Evolutionary conservation across 1,284 basidiomycete genomes (phyloP), one percentile per base, ranked within the genome.

Genomic region (Jaminaea rosea): DNA sequence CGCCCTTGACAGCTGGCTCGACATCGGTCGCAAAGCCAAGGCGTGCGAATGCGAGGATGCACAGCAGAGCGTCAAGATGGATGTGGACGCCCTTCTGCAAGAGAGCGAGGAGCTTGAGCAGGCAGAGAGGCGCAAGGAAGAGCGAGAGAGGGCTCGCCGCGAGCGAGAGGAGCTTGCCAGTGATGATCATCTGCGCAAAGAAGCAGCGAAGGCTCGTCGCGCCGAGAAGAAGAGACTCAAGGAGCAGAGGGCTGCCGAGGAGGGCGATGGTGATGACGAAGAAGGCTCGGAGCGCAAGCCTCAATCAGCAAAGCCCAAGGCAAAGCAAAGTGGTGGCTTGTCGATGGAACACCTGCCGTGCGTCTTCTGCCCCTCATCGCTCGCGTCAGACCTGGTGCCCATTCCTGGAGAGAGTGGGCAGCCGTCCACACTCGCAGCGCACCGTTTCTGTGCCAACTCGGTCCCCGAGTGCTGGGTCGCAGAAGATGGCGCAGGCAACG

Each of bases 1-100:
- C 75, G 94, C 94, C 0, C 79, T 97, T 24, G 88, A 96, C 19
- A 87, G 85, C 54, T 98, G 93, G 93, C 76, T 97, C 8, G 88
- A 93, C 47, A 77, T 93, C 21, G 93, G 91, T 23, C 65, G 66
- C 49, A 58, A 58, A 39, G 69, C 71, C 41, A 63, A 62, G 51
- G 70, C 63, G 34, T 73, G 71, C 55, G 62, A 69, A 31, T 73
- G 71, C 46, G 56, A 58, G 23, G 47, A 53, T 26, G 65, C 65
- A 19, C 62, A 67, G 42, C 63, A 72, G 49, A 70, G 65, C 51
- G 71, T 73, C 10, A 62, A 55, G 46, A 67, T 73, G 59, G 69
- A 73, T 53, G 59, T 70, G 8, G 66, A 69, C 32, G 67, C 62
- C 13, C 49, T 69, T 50, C 55, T 72, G 13, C 59, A 66, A 11